A percentile compares a stretch with the other conserved stretches of the same genome.
Evolutionary conservation across 371 early-diverging fungal genomes (phyloP).

Genomic region (Mortierella polycephala): DNA sequence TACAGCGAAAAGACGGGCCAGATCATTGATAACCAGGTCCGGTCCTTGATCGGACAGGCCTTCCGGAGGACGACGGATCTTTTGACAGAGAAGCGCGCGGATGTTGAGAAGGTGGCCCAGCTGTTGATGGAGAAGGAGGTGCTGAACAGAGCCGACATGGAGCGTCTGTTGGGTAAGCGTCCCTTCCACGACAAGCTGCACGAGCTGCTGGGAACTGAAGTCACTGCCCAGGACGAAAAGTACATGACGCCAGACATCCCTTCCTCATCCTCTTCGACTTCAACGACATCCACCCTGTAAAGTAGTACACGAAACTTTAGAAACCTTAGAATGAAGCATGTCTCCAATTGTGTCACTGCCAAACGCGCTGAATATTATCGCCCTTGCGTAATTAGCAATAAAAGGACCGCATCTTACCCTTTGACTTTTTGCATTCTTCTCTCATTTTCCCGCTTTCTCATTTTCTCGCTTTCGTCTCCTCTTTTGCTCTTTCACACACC

Average conservation of each 20-base stretch:
- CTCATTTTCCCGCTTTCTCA: background rate
- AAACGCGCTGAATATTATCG: too few species aligned
- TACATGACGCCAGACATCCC: slow-evolving; percentile 18
- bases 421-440: background rate
- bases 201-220: slow-evolving; percentile 50
- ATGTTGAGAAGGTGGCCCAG: slow-evolving; percentile 94
- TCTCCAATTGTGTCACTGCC: too few species aligned
- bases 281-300: slow-evolving; percentile 3
- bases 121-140: slow-evolving; percentile 96
- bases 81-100: slow-evolving; percentile 81
- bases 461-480: background rate
- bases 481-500: background rate
- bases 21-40: slow-evolving; percentile 95
- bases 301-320: background rate
- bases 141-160: slow-evolving; percentile 95
- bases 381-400: too few species aligned
- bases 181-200: slow-evolving; percentile 81
- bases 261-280: slow-evolving; percentile 2
- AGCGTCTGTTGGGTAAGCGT: slow-evolving; percentile 87
- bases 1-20: slow-evolving; percentile 95
- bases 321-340: background rate
- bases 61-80: slow-evolving; percentile 85
- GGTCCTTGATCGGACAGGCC: slow-evolving; percentile 81
- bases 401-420: background rate
- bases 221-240: slow-evolving; percentile 43